Conservation (phyloP, 208 protist genomes). For the Porcisia deanei region DNA sequence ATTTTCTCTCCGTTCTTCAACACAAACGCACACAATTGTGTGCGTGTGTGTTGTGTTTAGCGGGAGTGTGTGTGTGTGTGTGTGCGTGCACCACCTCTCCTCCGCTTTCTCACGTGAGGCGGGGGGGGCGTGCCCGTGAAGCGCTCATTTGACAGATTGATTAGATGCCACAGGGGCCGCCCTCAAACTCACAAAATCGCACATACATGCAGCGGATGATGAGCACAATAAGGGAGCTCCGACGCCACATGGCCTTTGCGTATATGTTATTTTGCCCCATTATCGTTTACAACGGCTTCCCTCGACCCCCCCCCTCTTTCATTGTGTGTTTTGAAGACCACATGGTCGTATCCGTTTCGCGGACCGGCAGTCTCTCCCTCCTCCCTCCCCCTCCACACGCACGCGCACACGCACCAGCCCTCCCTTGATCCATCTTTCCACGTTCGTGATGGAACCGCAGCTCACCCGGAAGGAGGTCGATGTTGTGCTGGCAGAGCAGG, state of each 20-base stretch:
- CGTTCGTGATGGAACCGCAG: not conserved
- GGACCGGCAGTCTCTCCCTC: no score
- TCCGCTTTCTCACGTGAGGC: not conserved
- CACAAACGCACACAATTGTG: not conserved
- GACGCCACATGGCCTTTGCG: not conserved
- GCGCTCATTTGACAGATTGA: not conserved
- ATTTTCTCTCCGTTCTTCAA: not conserved
- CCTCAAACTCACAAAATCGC: not conserved
- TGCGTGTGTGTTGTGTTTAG: not conserved
- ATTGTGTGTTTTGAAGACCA: no score
- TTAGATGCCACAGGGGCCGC: not conserved
- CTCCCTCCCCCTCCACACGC: no score
- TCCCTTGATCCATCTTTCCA: not conserved
- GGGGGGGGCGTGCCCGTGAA: not conserved
- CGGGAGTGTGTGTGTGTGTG: not conserved
- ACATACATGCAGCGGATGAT: not conserved
- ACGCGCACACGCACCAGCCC: conserved; percentile 1
- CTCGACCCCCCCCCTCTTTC: no score
- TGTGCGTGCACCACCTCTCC: not conserved
- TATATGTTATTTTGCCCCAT: not conserved
- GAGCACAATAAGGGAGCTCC: not conserved
- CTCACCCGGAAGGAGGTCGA: conserved; percentile 16
- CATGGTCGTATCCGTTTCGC: no score
- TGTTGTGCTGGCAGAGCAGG: conserved; percentile 15
- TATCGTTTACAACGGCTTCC: not conserved